phyloP scores from a whole-genome alignment of 257 asterid species.

The Euphrasia confusa region DNA sequence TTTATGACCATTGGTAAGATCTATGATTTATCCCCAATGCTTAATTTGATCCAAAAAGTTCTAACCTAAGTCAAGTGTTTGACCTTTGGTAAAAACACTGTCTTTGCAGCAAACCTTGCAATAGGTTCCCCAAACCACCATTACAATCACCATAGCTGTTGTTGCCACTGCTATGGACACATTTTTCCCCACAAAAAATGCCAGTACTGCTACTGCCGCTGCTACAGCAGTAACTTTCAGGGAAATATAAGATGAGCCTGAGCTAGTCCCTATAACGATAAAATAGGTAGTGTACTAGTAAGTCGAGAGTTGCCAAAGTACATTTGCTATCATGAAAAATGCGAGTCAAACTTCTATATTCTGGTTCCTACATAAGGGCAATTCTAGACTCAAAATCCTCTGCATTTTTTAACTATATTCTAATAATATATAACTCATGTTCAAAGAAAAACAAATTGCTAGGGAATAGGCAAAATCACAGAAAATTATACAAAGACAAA shows the following conservation, averaged over 20 bases:
- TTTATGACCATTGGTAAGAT: constrained; percentile 25
- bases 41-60: constrained; percentile 46
- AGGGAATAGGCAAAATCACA: constrained; percentile 7
- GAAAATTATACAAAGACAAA: constrained; percentile 5
- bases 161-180: constrained; percentile 71
- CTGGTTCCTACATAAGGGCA: constrained; percentile 18
- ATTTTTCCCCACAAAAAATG: constrained; percentile 55
- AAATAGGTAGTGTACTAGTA: constrained; percentile 55
- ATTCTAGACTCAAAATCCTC: constrained; percentile 18
- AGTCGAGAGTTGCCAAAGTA: constrained; percentile 31
- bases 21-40: constrained; percentile 32
- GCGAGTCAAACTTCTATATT: constrained; percentile 25
- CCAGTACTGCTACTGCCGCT: constrained; percentile 76
- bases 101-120: constrained; percentile 57
- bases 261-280: constrained; percentile 73
- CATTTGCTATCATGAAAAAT: constrained; percentile 25
- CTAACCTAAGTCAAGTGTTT: constrained; percentile 80
- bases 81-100: constrained; percentile 65
- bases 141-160: constrained; percentile 60
- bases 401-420: constrained; percentile 12
- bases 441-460: constrained; percentile 10
- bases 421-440: constrained; percentile 11
- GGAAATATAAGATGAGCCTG: constrained; percentile 74
- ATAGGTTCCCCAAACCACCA: constrained; percentile 68
- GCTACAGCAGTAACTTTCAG: constrained; percentile 71